phyloP scores from a whole-genome alignment of 768 basidiomycete genomes.

The Dacryopinax spathularia region DNA sequence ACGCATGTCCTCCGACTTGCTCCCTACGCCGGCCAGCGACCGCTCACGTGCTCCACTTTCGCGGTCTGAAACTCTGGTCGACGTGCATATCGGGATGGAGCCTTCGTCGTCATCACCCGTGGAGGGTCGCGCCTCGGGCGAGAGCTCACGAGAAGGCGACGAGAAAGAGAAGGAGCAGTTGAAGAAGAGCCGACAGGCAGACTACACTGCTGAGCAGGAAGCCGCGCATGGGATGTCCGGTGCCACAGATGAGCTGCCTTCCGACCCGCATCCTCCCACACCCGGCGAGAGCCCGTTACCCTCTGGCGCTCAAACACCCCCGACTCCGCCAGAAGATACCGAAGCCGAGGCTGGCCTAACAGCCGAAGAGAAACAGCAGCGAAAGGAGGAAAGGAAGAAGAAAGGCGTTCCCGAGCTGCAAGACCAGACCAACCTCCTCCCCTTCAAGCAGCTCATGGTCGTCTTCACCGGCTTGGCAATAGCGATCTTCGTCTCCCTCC shows the following conservation, averaged over 20 bases:
- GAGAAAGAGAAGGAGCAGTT: neutral
- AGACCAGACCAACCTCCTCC: constrained; percentile 65
- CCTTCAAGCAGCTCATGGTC: constrained; percentile 45
- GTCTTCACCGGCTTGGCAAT: constrained; percentile 48
- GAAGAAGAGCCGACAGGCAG: neutral
- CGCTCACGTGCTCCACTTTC: neutral
- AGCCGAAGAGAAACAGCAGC: neutral
- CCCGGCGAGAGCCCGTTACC: neutral
- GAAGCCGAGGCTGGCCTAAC: neutral
- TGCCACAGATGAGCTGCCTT: neutral
- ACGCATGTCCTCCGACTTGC: neutral
- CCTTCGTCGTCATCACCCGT: neutral
- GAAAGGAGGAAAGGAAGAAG: constrained; percentile 8
- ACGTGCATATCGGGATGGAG: neutral
- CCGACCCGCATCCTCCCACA: neutral
- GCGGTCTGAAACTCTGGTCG: neutral
- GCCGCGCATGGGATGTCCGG: neutral
- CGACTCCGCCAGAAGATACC: neutral
- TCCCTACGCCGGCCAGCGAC: neutral
- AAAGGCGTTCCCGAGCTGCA: constrained; percentile 30
- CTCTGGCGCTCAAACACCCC: neutral
- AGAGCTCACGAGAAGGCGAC: neutral
- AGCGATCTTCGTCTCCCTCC: constrained; percentile 45
- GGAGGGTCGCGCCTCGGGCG: neutral
- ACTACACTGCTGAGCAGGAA: neutral